phyloP scores from a whole-genome alignment of 2,329 filamentous ascomycete species.

The Kalaharituber pfeilii region DNA sequence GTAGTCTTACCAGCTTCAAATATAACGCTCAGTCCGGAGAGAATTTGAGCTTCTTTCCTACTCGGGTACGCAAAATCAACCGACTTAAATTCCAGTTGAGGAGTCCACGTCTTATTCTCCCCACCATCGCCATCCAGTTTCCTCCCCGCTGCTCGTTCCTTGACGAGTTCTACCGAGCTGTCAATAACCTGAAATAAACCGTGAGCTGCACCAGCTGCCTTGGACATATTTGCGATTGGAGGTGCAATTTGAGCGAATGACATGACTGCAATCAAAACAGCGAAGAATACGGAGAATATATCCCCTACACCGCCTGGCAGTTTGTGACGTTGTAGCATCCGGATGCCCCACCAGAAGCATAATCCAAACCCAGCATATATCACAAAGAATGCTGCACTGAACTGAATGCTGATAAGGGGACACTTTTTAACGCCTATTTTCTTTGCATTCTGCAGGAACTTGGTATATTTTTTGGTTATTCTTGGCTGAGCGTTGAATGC shows the following conservation, averaged over 20 bases:
- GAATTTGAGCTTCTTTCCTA: slow-evolving; percentile 39
- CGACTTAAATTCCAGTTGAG: slow-evolving; percentile 43
- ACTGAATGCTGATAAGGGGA: slow-evolving; percentile 37
- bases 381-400: slow-evolving; percentile 36
- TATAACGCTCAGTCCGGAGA: slow-evolving; percentile 41
- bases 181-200: slow-evolving; percentile 36
- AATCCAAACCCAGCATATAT: slow-evolving; percentile 38
- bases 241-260: slow-evolving; percentile 37
- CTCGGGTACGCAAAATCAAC: slow-evolving; percentile 56
- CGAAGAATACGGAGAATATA: slow-evolving; percentile 39
- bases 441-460: slow-evolving; percentile 39
- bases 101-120: slow-evolving; percentile 23
- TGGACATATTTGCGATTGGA: slow-evolving; percentile 39
- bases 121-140: slow-evolving; percentile 17
- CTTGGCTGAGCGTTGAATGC: slow-evolving; percentile 44
- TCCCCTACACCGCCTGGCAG: slow-evolving; percentile 34
- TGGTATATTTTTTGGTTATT: slow-evolving; percentile 36
- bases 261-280: slow-evolving; percentile 33
- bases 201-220: slow-evolving; percentile 32
- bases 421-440: slow-evolving; percentile 34
- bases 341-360: slow-evolving; percentile 46
- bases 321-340: slow-evolving; percentile 32
- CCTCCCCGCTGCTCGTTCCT: slow-evolving; percentile 21
- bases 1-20: slow-evolving; percentile 50
- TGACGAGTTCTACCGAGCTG: slow-evolving; percentile 24